Evolutionary conservation across 2,329 filamentous ascomycete genomes (phyloP).

Genomic region (Fusarium brevicatenulatum): DNA sequence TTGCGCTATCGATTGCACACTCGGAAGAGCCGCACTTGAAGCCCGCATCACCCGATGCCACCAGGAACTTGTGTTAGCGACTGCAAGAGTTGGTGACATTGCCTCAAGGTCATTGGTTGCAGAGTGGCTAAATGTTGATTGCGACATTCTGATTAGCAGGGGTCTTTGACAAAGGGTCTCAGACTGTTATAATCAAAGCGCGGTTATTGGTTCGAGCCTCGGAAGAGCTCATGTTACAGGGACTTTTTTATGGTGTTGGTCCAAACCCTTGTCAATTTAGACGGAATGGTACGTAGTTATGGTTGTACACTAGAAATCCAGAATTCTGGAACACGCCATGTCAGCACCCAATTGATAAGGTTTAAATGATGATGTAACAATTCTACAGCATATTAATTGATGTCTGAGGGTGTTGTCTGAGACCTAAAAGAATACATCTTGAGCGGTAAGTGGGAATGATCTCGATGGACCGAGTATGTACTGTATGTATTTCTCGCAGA

Average conservation of each 20-base stretch:
- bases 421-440: neutral
- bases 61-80: slow-evolving; percentile 13
- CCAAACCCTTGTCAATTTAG: neutral
- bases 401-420: neutral
- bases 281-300: neutral
- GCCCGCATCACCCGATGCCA: neutral
- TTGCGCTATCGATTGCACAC: neutral
- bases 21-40: neutral
- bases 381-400: neutral
- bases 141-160: slow-evolving; percentile 18
- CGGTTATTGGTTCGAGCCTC: slow-evolving; percentile 1
- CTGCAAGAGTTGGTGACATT: neutral
- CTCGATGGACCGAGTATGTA: neutral
- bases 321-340: neutral
- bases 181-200: neutral
- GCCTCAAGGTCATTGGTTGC: neutral
- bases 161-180: slow-evolving; percentile 18
- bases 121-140: neutral
- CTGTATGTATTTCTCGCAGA: neutral
- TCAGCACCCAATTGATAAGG: slow-evolving; percentile 21
- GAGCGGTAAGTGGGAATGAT: neutral
- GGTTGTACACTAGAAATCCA: neutral
- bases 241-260: slow-evolving; percentile 1
- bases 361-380: neutral
- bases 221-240: neutral